phyloP scores from a whole-genome alignment of 2,329 filamentous ascomycete species.

The Aspergillus neoniger region DNA sequence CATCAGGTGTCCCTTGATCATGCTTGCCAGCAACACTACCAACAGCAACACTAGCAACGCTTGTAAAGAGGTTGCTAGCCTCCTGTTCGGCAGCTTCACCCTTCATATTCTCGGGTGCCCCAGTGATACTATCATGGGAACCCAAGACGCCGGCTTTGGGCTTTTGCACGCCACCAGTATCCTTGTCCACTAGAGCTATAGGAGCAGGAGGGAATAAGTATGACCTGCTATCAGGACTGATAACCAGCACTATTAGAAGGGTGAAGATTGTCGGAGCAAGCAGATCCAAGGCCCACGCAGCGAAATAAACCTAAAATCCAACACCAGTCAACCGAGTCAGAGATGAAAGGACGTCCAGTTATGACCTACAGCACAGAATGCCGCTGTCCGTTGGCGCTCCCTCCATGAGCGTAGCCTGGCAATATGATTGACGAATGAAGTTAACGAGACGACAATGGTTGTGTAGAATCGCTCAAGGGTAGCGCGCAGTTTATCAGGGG shows the following conservation, averaged over 20 bases:
- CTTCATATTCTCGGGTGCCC: conserved; percentile 78
- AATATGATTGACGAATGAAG: conserved; percentile 71
- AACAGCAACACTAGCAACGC: conserved; percentile 73
- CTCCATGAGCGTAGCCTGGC: conserved; percentile 77
- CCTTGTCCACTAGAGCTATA: conserved; percentile 68
- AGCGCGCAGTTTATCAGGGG: conserved; percentile 76
- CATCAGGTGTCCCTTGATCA: conserved; percentile 64
- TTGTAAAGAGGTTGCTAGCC: conserved; percentile 76
- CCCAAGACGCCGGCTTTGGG: conserved; percentile 74
- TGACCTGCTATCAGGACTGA: conserved; percentile 62
- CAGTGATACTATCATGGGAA: conserved; percentile 74
- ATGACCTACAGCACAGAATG: conserved; percentile 60
- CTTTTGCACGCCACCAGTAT: conserved; percentile 74
- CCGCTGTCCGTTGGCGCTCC: conserved; percentile 67
- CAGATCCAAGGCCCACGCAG: conserved; percentile 74
- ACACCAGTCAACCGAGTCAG: not conserved
- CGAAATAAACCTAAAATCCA: conserved; percentile 50
- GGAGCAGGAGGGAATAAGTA: conserved; percentile 77
- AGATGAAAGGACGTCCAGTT: not conserved
- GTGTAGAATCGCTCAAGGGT: conserved; percentile 81
- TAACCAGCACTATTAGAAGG: conserved; percentile 65
- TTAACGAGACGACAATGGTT: conserved; percentile 69
- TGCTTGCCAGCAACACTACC: conserved; percentile 77
- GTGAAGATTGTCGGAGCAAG: conserved; percentile 62
- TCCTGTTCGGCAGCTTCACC: conserved; percentile 83